These are phyloP conservation scores for Tulasnella sp. DNA, from an alignment of 768 basidiomycete species.

Conservation along the genomic window DNA sequence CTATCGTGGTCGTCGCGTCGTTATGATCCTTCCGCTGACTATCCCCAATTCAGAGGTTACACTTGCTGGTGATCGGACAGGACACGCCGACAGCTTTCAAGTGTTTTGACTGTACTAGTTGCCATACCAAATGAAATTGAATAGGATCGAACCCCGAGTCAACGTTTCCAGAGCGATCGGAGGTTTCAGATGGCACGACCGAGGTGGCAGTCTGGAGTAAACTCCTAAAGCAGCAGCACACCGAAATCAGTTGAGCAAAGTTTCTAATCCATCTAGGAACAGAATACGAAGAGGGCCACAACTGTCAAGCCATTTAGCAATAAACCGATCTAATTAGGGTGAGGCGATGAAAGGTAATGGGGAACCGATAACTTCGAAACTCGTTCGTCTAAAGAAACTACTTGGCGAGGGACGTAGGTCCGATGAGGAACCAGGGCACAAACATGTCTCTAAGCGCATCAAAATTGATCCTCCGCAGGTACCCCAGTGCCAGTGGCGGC, in stretches of 20 bases:
- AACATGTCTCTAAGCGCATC: background rate
- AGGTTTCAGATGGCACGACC: background rate
- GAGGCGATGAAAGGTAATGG: background rate
- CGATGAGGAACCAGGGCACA: background rate
- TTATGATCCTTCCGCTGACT: background rate
- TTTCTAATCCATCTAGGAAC: background rate
- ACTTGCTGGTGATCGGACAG: background rate
- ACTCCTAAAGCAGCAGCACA: background rate
- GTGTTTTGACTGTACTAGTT: background rate
- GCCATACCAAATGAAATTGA: background rate
- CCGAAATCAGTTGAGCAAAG: background rate
- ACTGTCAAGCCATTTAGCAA: background rate
- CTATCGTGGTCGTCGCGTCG: background rate
- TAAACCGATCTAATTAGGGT: background rate
- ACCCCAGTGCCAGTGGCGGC: background rate
- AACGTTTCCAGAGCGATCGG: background rate
- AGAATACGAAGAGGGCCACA: background rate
- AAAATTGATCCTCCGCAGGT: background rate
- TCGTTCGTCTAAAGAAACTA: background rate
- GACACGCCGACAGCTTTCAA: background rate
- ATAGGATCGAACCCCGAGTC: background rate
- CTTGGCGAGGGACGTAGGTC: background rate
- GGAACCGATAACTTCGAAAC: background rate
- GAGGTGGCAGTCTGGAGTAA: background rate
- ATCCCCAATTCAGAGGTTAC: slow-evolving; percentile 1